Evolutionary conservation across 1,139 yeast genomes (phyloP).

Genomic region (Arxiozyma heterogenica): DNA sequence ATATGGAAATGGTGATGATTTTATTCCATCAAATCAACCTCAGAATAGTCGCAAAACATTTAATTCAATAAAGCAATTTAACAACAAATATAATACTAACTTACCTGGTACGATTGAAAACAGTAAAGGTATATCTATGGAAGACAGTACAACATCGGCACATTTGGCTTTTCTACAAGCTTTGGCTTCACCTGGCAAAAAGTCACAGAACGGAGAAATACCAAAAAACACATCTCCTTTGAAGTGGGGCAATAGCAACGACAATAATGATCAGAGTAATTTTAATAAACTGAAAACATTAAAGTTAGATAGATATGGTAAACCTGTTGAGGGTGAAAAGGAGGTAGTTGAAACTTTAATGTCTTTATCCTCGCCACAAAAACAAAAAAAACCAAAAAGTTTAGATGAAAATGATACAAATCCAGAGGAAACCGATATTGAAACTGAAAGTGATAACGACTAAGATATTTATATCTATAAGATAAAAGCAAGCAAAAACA

Average conservation of each 20-base stretch:
- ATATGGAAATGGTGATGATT: constrained; percentile 5
- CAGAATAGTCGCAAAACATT: constrained; percentile 5
- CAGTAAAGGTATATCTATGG: constrained; percentile 2
- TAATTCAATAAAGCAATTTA: no score
- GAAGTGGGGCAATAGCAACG: constrained; percentile 2
- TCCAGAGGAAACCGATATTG: constrained; percentile 4
- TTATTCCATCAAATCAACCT: not conserved
- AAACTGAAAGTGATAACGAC: constrained; percentile 2
- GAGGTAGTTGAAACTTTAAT: constrained; percentile 41
- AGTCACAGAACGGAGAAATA: not conserved
- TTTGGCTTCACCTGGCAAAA: constrained; percentile 16
- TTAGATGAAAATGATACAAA: constrained; percentile 3
- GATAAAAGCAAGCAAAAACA: not conserved
- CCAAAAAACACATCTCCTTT: not conserved
- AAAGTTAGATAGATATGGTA: not conserved
- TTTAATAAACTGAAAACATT: not conserved
- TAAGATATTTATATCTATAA: not conserved
- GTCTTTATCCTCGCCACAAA: constrained; percentile 39
- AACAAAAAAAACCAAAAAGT: constrained; percentile 11
- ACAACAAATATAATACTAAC: not conserved
- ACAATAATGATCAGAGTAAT: not conserved
- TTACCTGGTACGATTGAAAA: not conserved
- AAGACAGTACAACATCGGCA: constrained; percentile 28
- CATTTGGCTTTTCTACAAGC: constrained; percentile 34
- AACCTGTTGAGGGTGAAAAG: constrained; percentile 26